These are phyloP conservation scores for Trametes cinnabarina DNA, from an alignment of 768 basidiomycete species.

Conservation along the genomic window DNA sequence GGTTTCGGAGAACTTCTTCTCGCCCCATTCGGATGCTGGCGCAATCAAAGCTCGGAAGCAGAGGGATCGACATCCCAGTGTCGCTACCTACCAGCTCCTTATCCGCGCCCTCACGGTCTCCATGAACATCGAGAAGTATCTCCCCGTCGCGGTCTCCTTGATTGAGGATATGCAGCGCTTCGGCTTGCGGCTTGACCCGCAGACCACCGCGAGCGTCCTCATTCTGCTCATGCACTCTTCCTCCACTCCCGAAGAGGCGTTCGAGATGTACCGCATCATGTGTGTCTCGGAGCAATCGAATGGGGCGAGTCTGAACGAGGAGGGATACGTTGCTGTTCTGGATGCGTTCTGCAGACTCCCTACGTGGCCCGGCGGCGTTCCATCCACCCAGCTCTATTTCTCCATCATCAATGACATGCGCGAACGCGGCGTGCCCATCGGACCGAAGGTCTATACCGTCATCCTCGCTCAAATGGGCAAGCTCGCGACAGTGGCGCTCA, in stretches of 20 bases:
- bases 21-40: not conserved
- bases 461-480: slow-evolving; percentile 56
- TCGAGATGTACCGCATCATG: slow-evolving; percentile 54
- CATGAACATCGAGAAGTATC: slow-evolving; percentile 45
- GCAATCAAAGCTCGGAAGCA: not conserved
- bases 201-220: slow-evolving; percentile 50
- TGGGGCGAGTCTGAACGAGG: slow-evolving; percentile 43
- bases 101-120: slow-evolving; percentile 40
- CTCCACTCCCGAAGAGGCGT: slow-evolving; percentile 53
- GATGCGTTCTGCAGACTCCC: slow-evolving; percentile 59
- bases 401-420: slow-evolving; percentile 82
- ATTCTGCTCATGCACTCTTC: slow-evolving; percentile 68
- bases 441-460: slow-evolving; percentile 62
- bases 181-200: slow-evolving; percentile 43
- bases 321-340: slow-evolving; percentile 64
- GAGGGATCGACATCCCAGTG: slow-evolving; percentile 32
- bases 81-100: slow-evolving; percentile 49
- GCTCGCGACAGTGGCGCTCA: slow-evolving; percentile 35
- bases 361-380: slow-evolving; percentile 37
- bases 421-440: slow-evolving; percentile 53
- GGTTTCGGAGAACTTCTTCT: not conserved
- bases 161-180: slow-evolving; percentile 65
- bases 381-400: slow-evolving; percentile 46
- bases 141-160: slow-evolving; percentile 47
- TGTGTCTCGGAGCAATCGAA: slow-evolving; percentile 22